Evolutionary conservation across 495 filamentous ascomycete species (phyloP).

Genomic region (Aspergillus nanangensis): DNA sequence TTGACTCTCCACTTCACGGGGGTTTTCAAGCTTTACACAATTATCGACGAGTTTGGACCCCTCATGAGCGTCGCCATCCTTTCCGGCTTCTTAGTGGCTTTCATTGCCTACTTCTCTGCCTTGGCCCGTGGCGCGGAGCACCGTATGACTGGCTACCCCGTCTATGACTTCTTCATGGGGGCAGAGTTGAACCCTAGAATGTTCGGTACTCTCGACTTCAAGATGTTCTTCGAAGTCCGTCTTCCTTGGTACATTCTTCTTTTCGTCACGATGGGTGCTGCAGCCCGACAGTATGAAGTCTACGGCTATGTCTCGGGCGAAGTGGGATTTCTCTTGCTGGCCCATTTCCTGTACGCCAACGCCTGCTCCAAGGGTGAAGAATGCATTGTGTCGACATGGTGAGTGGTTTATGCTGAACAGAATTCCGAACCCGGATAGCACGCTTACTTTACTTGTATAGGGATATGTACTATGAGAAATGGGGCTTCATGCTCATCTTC

Average conservation of each 20-base stretch:
- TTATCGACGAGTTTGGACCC: constrained; percentile 94
- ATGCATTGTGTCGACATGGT: constrained; percentile 88
- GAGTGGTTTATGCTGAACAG: constrained; percentile 11
- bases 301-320: constrained; percentile 92
- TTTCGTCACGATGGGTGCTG: constrained; percentile 69
- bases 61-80: constrained; percentile 87
- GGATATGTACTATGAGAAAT: constrained; percentile 99
- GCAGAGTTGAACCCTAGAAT: constrained; percentile 94
- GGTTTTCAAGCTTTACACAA: constrained; percentile 83
- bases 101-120: constrained; percentile 82
- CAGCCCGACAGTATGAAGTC: constrained; percentile 79
- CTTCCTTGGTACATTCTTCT: constrained; percentile 96
- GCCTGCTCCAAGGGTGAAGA: constrained; percentile 97
- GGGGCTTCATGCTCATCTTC: constrained; percentile 99
- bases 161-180: constrained; percentile 99
- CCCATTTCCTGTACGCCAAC: constrained; percentile 94
- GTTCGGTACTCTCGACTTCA: constrained; percentile 92
- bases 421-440: neutral
- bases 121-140: constrained; percentile 74
- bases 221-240: constrained; percentile 99
- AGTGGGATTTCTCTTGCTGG: constrained; percentile 82
- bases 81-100: constrained; percentile 73
- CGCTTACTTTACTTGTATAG: constrained; percentile 18
- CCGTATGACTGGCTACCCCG: constrained; percentile 84
- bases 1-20: constrained; percentile 71